Base-by-base conservation (phyloP, 129 eudicot species). In the Oenanthe sinensis region DNA sequence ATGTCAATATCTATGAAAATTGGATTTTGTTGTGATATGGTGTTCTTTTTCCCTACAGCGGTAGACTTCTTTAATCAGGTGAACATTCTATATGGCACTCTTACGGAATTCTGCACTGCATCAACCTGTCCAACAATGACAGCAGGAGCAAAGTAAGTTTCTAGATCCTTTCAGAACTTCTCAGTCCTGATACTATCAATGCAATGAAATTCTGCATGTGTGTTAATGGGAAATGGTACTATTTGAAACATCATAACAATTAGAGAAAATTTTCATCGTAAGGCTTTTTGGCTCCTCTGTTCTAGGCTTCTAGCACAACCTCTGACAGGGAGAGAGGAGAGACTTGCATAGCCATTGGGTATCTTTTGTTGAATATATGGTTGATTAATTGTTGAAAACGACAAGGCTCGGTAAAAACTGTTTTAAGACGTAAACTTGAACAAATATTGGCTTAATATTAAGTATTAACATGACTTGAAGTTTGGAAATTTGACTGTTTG, bases 21-120 rank as follows among this genome's bases (percentile, higher is more conserved):
- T 68, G 14, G 5, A 19, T 68, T 37, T 3, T 49, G 17, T 50
- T 55, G 7, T 60, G 13, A 43, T 83, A 30, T 72, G 26, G 14
- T 54, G 74, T 28, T 71, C 39, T 79, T 77, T 70, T 39, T 67
- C 71, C 70, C 47, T 81, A 43, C 85, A 89, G 91, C 91, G 74
- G 93, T 89, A 80, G 93, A 89, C 80, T 89, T 89, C 83, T 89
- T 89, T 76, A 89, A 89, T 80, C 93, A 89, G 81, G 91, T 89
- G 79, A 89, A 87, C 80, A 80, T 89, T 65, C 93, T 89, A 33
- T 89, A 87, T 78, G 93, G 89, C 0, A 89, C 93, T 70, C 89
- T 89, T 22, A 85, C 91, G 2, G 93, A 87, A 67, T 89, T 89
- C 81, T 89, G 91, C 88, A 89, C 93, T 8, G 80, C 89, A n/a